Conservation (phyloP, 2,329 filamentous ascomycete species). For the Xylariales sp. region DNA sequence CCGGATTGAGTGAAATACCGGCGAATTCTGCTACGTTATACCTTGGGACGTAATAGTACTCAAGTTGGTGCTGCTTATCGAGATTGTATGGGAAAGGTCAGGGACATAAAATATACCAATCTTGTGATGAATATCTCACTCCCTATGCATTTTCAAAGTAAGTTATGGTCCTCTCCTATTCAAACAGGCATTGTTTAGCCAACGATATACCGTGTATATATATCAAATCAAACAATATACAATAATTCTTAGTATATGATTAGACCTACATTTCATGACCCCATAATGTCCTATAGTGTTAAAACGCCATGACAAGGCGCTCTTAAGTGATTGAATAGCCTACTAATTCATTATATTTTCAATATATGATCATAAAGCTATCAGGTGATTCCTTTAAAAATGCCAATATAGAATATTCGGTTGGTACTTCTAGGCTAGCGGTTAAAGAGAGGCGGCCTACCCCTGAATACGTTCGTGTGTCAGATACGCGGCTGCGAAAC, state of each 20-base stretch:
- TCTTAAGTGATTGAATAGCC: neutral
- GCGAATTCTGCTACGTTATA: neutral
- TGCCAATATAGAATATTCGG: neutral
- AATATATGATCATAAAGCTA: neutral
- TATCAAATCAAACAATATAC: neutral
- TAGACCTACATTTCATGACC: neutral
- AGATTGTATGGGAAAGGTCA: neutral
- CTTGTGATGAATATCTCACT: neutral
- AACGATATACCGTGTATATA: too few relatives aligned
- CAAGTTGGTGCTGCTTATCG: neutral
- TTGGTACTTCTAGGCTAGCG: constrained; percentile 15
- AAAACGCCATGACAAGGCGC: neutral
- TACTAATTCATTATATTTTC: neutral
- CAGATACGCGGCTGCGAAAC: constrained; percentile 17
- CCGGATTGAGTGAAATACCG: too few relatives aligned
- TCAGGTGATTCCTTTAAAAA: constrained; percentile 1
- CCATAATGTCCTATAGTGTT: neutral
- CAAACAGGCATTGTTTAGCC: neutral
- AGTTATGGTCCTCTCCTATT: neutral
- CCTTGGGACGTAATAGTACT: constrained; percentile 1
- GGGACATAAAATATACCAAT: neutral
- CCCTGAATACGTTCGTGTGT: constrained; percentile 33
- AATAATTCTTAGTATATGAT: neutral
- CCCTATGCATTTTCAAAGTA: neutral
- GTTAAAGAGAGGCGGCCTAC: constrained; percentile 20